Evolutionary conservation across 176 grass and related monocot species (phyloP).

Genomic region (bread wheat (Triticum aestivum)): DNA sequence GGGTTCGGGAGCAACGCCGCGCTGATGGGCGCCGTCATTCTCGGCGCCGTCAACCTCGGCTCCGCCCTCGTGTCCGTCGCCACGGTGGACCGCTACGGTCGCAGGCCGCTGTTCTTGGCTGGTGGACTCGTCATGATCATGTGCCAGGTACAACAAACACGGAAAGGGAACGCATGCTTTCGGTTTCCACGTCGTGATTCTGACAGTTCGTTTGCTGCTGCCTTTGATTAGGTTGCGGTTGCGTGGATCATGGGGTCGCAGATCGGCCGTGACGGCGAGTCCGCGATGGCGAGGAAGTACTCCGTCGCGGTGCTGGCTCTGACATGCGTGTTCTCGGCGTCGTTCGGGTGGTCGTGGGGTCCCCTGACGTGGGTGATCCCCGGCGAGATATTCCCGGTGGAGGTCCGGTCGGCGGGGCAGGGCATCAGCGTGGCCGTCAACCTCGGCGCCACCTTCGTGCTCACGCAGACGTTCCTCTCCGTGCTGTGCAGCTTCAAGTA

Average conservation of each 20-base stretch:
- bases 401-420: slow-evolving; percentile 74
- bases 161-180: background rate
- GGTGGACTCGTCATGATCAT: slow-evolving; percentile 54
- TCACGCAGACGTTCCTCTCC: slow-evolving; percentile 69
- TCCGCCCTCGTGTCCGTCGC: slow-evolving; percentile 41
- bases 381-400: slow-evolving; percentile 77
- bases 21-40: slow-evolving; percentile 60
- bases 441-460: slow-evolving; percentile 68
- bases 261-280: slow-evolving; percentile 30
- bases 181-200: background rate
- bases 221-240: slow-evolving; percentile 23
- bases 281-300: slow-evolving; percentile 43
- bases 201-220: background rate
- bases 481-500: slow-evolving; percentile 62
- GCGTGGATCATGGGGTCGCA: slow-evolving; percentile 67
- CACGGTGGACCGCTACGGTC: slow-evolving; percentile 53
- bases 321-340: slow-evolving; percentile 62
- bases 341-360: slow-evolving; percentile 78
- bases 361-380: slow-evolving; percentile 74
- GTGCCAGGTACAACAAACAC: slow-evolving; percentile 34
- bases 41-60: slow-evolving; percentile 52
- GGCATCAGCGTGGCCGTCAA: slow-evolving; percentile 64
- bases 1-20: slow-evolving; percentile 56
- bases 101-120: slow-evolving; percentile 42
- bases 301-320: slow-evolving; percentile 59